Conservation (phyloP, 2,329 filamentous ascomycete genomes). For the Colletotrichum spinosum region DNA sequence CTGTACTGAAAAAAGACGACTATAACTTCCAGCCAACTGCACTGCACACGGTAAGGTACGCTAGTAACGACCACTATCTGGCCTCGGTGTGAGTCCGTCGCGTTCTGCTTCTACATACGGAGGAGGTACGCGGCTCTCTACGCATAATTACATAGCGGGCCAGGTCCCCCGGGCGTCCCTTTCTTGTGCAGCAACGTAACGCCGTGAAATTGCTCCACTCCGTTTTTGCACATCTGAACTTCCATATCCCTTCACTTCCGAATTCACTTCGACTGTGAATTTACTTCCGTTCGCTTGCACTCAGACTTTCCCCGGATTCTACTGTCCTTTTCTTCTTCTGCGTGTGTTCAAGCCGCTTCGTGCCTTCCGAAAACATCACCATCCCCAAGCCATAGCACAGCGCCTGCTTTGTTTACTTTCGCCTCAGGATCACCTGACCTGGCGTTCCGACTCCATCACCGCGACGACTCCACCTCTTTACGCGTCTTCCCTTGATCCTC, state of each 20-base stretch:
- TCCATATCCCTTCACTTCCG: constrained; percentile 6
- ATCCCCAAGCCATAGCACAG: neutral
- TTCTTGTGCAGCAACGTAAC: constrained; percentile 28
- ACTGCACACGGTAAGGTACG: no score
- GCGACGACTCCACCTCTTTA: constrained; percentile 16
- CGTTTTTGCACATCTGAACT: constrained; percentile 33
- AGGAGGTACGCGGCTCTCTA: no score
- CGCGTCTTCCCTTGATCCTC: constrained; percentile 22
- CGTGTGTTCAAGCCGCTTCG: neutral
- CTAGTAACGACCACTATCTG: no score
- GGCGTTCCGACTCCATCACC: constrained; percentile 20
- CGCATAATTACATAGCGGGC: constrained; percentile 23
- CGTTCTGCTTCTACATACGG: no score
- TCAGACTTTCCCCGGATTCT: no score
- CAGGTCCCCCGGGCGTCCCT: constrained; percentile 34
- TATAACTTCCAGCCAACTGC: no score
- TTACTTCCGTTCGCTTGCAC: no score
- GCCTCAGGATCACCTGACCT: constrained; percentile 35
- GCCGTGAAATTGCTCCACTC: constrained; percentile 29
- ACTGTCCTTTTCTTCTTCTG: neutral
- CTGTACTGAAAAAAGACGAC: no score
- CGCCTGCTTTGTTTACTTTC: constrained; percentile 35
- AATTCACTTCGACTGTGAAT: neutral
- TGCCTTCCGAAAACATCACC: neutral
- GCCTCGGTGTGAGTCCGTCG: no score